A percentile compares a stretch with the other conserved stretches of the same genome.
These are phyloP conservation scores for Chytriomyces sp. DNA, from an alignment of 192 early-diverging fungal species.

Conservation along the genomic window DNA sequence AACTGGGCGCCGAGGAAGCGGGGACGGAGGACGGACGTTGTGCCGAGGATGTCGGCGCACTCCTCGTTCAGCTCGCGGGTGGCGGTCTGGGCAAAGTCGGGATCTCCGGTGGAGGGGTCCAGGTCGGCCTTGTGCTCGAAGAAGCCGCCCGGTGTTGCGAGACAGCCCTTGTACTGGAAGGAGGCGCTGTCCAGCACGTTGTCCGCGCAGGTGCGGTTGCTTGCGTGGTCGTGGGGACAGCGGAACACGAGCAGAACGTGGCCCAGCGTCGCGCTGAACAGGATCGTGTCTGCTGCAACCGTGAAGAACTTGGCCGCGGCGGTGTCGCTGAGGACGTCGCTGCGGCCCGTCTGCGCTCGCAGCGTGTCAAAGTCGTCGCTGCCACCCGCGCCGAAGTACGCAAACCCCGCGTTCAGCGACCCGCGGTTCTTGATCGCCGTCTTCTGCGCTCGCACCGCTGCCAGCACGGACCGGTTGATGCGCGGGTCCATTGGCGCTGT, in stretches of 20 bases:
- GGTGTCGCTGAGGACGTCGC: background rate
- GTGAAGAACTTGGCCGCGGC: constrained; percentile 10
- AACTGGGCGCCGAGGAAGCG: background rate
- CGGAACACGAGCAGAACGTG: constrained; percentile 22
- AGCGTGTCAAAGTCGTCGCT: background rate
- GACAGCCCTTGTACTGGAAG: constrained; percentile 31
- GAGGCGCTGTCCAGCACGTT: background rate
- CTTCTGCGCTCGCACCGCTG: background rate
- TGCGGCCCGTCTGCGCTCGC: background rate
- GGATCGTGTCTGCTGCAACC: constrained; percentile 18
- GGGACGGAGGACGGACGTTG: background rate
- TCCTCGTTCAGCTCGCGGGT: constrained; percentile 24
- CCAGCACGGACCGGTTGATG: no score
- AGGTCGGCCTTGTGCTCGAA: constrained; percentile 2
- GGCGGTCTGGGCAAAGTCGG: constrained; percentile 13
- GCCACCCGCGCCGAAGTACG: background rate
- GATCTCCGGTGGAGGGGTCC: background rate
- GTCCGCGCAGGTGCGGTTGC: background rate
- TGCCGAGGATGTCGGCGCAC: background rate
- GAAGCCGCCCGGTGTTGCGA: constrained; percentile 24
- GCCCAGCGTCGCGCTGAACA: background rate
- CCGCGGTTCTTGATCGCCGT: constrained; percentile 24
- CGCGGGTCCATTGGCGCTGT: no score
- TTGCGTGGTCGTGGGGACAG: constrained; percentile 11
- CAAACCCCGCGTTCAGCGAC: background rate